Evolutionary conservation across 1,139 yeast species (phyloP).

Genomic region (Candida glucosophila): DNA sequence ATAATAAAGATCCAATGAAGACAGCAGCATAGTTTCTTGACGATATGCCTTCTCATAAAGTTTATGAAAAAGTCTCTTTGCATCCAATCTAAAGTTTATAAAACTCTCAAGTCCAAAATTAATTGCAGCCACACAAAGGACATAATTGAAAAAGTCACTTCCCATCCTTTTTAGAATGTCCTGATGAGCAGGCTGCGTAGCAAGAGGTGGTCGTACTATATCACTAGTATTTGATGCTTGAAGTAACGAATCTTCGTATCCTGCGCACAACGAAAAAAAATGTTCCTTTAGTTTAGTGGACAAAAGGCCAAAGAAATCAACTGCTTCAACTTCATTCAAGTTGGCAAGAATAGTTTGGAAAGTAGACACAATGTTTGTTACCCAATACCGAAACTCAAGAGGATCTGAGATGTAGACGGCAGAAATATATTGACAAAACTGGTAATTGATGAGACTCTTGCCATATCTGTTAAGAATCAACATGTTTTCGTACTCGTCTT

Average conservation of each 20-base stretch:
- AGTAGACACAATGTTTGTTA: constrained; percentile 5
- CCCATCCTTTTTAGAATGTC: constrained; percentile 6
- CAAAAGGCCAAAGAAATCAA: constrained; percentile 6
- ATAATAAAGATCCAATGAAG: not conserved
- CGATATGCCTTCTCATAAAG: no score
- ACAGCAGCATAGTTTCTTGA: no score
- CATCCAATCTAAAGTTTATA: no score
- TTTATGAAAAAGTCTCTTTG: no score
- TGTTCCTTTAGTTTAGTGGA: constrained; percentile 4
- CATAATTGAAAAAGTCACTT: constrained; percentile 5
- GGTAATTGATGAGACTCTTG: constrained; percentile 8
- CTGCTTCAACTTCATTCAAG: constrained; percentile 9
- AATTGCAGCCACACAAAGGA: constrained; percentile 6
- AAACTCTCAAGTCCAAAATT: constrained; percentile 8
- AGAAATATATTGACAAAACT: constrained; percentile 15
- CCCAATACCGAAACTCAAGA: constrained; percentile 7
- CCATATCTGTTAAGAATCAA: constrained; percentile 7
- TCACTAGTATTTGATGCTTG: no score
- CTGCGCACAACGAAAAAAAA: constrained; percentile 3
- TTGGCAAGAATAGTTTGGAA: constrained; percentile 9
- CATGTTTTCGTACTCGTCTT: constrained; percentile 4
- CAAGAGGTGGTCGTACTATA: no score
- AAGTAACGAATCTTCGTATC: not conserved
- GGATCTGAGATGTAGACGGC: constrained; percentile 6
- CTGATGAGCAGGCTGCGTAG: no score